These are phyloP conservation scores for Pythium oligandrum DNA, from an alignment of 352 stramenopile species.

Conservation along the genomic window DNA sequence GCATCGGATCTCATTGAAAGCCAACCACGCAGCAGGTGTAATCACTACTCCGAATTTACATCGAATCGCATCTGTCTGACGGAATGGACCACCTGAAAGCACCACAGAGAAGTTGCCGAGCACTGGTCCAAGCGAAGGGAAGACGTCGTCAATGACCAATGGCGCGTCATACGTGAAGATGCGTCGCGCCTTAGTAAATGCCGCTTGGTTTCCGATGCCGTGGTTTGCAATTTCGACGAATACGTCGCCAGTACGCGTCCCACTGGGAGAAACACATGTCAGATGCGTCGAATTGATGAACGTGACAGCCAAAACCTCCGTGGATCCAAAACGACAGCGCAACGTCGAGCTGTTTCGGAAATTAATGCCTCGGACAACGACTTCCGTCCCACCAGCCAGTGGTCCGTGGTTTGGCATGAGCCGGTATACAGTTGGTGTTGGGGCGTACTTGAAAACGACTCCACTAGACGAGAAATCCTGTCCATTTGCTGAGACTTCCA, in stretches of 20 bases:
- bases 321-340: slow-evolving; percentile 61
- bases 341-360: slow-evolving; percentile 70
- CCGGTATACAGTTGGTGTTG: slow-evolving; percentile 46
- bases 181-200: slow-evolving; percentile 31
- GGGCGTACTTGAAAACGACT: slow-evolving; percentile 60
- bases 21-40: slow-evolving; percentile 61
- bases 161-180: slow-evolving; percentile 84
- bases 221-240: slow-evolving; percentile 77
- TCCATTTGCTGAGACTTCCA: slow-evolving; percentile 88
- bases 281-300: slow-evolving; percentile 66
- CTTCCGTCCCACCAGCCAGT: slow-evolving; percentile 71
- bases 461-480: slow-evolving; percentile 64
- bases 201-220: slow-evolving; percentile 22
- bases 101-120: slow-evolving; percentile 87
- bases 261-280: slow-evolving; percentile 64
- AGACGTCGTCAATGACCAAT: slow-evolving; percentile 58
- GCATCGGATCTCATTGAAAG: slow-evolving; percentile 70
- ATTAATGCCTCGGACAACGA: slow-evolving; percentile 69
- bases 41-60: slow-evolving; percentile 84
- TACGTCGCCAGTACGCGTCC: slow-evolving; percentile 23
- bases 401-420: slow-evolving; percentile 75
- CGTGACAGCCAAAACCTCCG: slow-evolving; percentile 30
- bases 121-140: slow-evolving; percentile 67
- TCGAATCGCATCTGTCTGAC: slow-evolving; percentile 53
- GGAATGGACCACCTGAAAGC: slow-evolving; percentile 81